Conservation (phyloP, 2,329 filamentous ascomycete genomes). For the Pestalotiopsis sp. region DNA sequence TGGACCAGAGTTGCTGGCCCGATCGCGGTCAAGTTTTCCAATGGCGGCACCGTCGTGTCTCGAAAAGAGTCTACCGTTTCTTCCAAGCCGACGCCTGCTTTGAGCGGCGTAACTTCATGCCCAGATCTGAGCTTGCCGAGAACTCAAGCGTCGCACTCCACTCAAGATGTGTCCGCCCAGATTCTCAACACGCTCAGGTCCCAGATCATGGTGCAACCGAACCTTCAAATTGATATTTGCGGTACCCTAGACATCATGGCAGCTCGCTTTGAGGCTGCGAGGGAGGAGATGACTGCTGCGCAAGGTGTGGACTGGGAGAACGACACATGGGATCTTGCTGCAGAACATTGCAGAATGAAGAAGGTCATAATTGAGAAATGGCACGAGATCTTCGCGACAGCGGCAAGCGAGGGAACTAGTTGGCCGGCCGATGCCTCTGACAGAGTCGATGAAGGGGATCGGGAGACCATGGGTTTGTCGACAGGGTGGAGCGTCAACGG, state of each 20-base stretch:
- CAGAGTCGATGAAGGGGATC: background rate
- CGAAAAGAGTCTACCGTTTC: background rate
- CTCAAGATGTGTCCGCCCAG: conserved; percentile 1
- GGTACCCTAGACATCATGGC: conserved; percentile 1
- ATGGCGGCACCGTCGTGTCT: background rate
- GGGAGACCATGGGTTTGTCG: background rate
- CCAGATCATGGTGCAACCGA: background rate
- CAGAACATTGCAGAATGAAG: conserved; percentile 1
- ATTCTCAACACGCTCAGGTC: background rate
- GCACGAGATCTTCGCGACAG: background rate
- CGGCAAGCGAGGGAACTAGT: background rate
- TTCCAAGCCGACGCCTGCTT: background rate
- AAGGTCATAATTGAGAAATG: conserved; percentile 5
- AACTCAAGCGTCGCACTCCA: background rate
- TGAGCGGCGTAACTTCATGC: conserved; percentile 3
- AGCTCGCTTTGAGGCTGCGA: conserved; percentile 4
- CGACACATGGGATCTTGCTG: conserved; percentile 4
- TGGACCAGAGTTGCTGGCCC: background rate
- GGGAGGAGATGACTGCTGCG: background rate
- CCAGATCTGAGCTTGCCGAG: conserved; percentile 1
- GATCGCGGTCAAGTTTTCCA: background rate
- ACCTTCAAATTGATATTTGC: conserved; percentile 2
- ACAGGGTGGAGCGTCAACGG: background rate
- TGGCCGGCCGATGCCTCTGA: background rate
- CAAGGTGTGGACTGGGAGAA: conserved; percentile 1